Evolutionary conservation across 2,329 filamentous ascomycete species (phyloP), one percentile per base, ranked within the genome.

Genomic region (Capronia americana): DNA sequence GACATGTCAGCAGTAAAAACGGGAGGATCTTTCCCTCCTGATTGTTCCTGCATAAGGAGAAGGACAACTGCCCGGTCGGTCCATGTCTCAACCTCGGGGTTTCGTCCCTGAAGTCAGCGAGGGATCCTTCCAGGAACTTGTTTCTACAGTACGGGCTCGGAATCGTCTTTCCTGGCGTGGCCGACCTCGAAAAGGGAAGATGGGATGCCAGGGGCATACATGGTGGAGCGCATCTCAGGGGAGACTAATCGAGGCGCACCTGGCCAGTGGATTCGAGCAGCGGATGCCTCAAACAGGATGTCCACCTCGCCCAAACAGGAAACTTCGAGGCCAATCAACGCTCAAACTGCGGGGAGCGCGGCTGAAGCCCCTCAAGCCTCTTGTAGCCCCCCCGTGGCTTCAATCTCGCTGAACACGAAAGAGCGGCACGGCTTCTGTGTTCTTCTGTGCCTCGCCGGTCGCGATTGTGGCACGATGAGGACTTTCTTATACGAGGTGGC

Each of bases 261-360:
- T 28, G 53, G 61, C 30, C 26, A 30, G 38, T 51, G 54, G 61
- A 24, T 8, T 50, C 26, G 28, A 34, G 38, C 20, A 23, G 51
- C 57, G 53, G 24, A 26, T 55, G 54, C 59, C 55, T 59, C 55
- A 23, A 56, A 56, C 53, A n/a, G 17, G 24, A 38, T n/a, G 38
- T 17, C 6, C 62, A 41, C 66, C 58, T 62, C 46, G 17, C 53
- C 41, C 4, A 38, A 56, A 55, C 23, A 38, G 58, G 66, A 48
- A 55, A 38, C 12, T 32, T 26, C 28, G 14, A 23, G 34, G 34
- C 66, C 62, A 68, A 68, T 68, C 62, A 60, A 20, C 34, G 46
- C 17, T 44, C 28, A 26, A 48, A 12, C n/a, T 59, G 28, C 50
- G 57, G 57, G 38, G 38, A 44, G 17, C 14, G 17, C 38, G 38